Evolutionary conservation across 2,329 filamentous ascomycete species (phyloP).

Genomic region (Cladosporium phlei): DNA sequence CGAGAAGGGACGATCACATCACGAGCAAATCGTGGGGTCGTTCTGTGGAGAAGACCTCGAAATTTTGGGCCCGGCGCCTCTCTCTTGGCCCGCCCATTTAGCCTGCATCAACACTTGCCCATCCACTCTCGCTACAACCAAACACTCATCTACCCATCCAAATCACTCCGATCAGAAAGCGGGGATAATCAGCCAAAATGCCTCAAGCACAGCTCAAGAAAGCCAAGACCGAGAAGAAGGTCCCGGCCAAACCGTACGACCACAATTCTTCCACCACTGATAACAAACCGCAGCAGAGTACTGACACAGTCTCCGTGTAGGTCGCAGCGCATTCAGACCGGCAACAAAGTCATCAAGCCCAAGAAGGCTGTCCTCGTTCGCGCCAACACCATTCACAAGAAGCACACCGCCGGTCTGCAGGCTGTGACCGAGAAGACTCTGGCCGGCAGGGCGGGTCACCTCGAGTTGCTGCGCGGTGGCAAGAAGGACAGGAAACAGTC

Average conservation of each 20-base stretch:
- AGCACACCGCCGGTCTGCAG: constrained; percentile 58
- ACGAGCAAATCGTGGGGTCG: constrained; percentile 8
- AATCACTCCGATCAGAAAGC: background rate
- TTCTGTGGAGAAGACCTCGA: constrained; percentile 1
- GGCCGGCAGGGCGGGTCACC: constrained; percentile 63
- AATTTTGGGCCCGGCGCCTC: constrained; percentile 11
- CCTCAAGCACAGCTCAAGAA: constrained; percentile 30
- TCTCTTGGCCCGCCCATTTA: constrained; percentile 12
- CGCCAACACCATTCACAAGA: constrained; percentile 62
- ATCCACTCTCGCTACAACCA: background rate
- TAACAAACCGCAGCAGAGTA: background rate
- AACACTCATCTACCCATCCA: no score
- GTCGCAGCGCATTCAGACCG: constrained; percentile 36
- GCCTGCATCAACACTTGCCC: constrained; percentile 5
- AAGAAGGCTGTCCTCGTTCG: constrained; percentile 59
- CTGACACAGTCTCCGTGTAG: constrained; percentile 15
- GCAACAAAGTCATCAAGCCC: constrained; percentile 59
- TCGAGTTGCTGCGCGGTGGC: constrained; percentile 63
- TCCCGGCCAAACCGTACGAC: constrained; percentile 20
- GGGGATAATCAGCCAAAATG: constrained; percentile 20
- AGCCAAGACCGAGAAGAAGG: constrained; percentile 22
- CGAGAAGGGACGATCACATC: background rate
- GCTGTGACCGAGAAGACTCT: constrained; percentile 64
- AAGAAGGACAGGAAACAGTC: constrained; percentile 51
- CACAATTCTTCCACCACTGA: background rate